Base-by-base conservation (phyloP, 148 eudicot species). In the Rhododendron kiyosumense region DNA sequence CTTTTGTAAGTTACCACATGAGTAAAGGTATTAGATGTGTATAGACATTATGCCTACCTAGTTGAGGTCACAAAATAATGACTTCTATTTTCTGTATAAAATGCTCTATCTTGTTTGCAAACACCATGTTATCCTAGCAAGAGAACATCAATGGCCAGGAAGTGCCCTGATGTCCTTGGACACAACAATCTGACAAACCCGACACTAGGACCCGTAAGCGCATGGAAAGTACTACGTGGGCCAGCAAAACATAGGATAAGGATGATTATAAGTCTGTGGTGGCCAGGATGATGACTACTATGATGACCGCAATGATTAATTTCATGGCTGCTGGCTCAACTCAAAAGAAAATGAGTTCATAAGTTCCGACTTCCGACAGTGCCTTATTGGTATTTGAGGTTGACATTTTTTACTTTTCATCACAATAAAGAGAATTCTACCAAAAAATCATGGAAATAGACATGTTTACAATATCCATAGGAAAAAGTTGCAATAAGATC, bases 401-500 rank as follows among this genome's bases (percentile, higher is more conserved):
- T 17, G n/a, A 18, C 26, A 52, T 81, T 38, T 30, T 79, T 3
- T 5, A 81, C 43, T n/a, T 36, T 59, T 32, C 20, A 59, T 59
- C 34, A 38, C 41, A 14, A 13, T 15, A 41, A 63, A 63, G 34
- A 46, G 45, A 83, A 83, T 15, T 83, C 34, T 26, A 63, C 74
- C 49, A 28, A 18, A n/a, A 59, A 34, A 36, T 1, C 2, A 57
- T n/a, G 12, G 52, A 61, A 63, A 65, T n/a, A 43, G 71, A 14
- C 14, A 12, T 12, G 46, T 28, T 83, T 24, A 22, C 24, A 67
- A 41, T 45, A 41, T 45, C 73, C n/a, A 49, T 1, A 52, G 24
- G 63, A 34, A 22, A 30, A 75, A 74, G 2, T n/a, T 43, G 15
- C 28, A 67, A 59, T 36, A 36, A 81, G 75, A 88, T 88, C 92